Base-by-base conservation (phyloP, 495 filamentous ascomycete species). In the Astrothelium macrocarpum region DNA sequence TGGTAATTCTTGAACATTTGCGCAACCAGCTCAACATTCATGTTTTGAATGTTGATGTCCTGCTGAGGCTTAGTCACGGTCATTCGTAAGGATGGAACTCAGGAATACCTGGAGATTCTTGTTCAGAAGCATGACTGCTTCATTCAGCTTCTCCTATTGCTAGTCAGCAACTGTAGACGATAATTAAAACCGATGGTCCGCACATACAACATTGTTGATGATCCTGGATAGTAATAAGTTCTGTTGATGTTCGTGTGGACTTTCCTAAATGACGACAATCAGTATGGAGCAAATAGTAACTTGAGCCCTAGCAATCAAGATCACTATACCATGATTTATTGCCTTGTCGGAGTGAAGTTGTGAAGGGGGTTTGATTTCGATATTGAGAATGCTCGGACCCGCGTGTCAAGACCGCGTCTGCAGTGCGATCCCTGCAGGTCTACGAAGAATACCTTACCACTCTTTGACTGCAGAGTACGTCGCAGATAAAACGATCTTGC, bases 1-100 rank as follows among this genome's bases (percentile, higher is more conserved):
- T 96, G 91, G 73, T 98, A 98, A 76, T 97, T 98, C 81, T 97
- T 96, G 80, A 97, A 98, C 94, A 98, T 98, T 75, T 97, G 94
- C 9, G 94, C 91, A 2, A 97, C 94, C 10, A 97, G 80, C 77
- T 97, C 94, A 4, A 96, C 90, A 72, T 97, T 93, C 91, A 97
- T 96, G 70, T 97, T 98, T 68, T 95, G 88, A 39, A 95, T 86
- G 72, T 97, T 97, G 83, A 97, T 95, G 68, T 97, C 91, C 90
- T 96, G 66, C 3, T 59, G 23, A 18, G 7, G 23, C 26, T 12
- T 12, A 62, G 49, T 46, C 23, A 10, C 36, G 2, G 18, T 49
- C 31, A 20, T 14, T n/a, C 26, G 63, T 25, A 32, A 25, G n/a
- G 12, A 49, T 39, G 16, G 29, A 62, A 14, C 32, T 12, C 28